phyloP scores from a whole-genome alignment of 257 asterid species.

The Solanum chaucha region DNA sequence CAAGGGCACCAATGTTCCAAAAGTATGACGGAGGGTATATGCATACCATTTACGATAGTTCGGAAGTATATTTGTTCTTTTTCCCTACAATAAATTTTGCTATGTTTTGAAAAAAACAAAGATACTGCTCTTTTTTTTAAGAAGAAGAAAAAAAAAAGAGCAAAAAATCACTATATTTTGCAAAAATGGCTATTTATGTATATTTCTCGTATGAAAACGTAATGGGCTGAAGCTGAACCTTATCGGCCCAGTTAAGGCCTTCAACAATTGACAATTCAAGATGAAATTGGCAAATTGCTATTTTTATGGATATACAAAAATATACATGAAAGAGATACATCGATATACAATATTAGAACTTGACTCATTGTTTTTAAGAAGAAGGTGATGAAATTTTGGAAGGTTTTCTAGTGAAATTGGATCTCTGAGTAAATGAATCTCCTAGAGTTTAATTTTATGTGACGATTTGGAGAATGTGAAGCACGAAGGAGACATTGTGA shows the following conservation, averaged over 20 bases:
- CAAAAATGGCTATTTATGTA: neutral
- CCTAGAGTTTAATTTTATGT: neutral
- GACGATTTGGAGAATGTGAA: neutral
- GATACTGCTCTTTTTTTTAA: neutral
- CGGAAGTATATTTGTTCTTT: too few relatives aligned
- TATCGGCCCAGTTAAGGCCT: neutral
- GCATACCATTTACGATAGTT: too few relatives aligned
- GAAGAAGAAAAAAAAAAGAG: neutral
- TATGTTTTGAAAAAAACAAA: neutral
- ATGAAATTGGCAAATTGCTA: neutral
- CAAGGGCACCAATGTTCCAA: too few relatives aligned
- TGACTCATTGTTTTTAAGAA: neutral
- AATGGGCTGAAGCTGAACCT: neutral
- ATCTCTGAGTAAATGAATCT: neutral
- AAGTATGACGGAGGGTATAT: too few relatives aligned
- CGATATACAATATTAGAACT: neutral
- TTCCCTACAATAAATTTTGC: neutral
- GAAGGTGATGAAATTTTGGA: neutral
- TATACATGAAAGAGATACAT: neutral
- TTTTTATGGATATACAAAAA: neutral
- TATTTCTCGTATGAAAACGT: neutral
- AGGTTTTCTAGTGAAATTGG: neutral
- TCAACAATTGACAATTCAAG: neutral
- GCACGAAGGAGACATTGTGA: neutral
- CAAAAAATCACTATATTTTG: neutral